These are phyloP conservation scores for Hyaloscypha bicolor DNA, from an alignment of 495 filamentous ascomycete species.

Conservation along the genomic window DNA sequence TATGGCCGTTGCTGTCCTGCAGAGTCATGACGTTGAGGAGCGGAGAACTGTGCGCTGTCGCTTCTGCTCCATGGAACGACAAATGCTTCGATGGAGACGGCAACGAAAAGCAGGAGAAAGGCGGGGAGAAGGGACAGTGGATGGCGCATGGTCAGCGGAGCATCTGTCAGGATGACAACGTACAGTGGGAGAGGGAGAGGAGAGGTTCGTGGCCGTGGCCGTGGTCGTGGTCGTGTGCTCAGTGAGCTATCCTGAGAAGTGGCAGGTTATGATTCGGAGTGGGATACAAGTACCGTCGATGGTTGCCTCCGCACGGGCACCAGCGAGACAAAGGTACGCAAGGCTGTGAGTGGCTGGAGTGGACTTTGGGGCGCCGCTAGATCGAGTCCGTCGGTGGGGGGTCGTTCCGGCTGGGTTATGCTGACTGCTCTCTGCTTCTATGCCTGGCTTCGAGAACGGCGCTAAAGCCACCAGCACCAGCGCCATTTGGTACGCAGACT, in stretches of 20 bases:
- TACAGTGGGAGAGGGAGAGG: not conserved
- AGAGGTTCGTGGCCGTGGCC: not conserved
- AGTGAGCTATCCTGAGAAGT: not conserved
- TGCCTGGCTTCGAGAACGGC: not conserved
- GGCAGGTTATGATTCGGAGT: not conserved
- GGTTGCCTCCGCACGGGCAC: not conserved
- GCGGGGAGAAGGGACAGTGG: slow-evolving; percentile 15
- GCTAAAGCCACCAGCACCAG: not conserved
- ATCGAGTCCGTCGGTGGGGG: not conserved
- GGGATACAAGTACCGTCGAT: not conserved
- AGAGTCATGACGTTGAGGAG: slow-evolving; percentile 8
- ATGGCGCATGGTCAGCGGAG: slow-evolving; percentile 9
- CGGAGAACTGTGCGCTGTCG: slow-evolving; percentile 14
- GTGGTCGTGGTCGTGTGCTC: not conserved
- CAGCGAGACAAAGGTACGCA: not conserved
- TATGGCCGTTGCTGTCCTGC: slow-evolving; percentile 3
- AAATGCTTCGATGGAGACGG: slow-evolving; percentile 27
- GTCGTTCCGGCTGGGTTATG: no score
- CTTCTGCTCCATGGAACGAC: slow-evolving; percentile 29
- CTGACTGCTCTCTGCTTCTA: no score
- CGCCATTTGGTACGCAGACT: not conserved
- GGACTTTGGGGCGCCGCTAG: not conserved
- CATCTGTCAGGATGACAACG: slow-evolving; percentile 12
- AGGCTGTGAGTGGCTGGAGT: not conserved
- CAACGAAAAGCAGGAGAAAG: slow-evolving; percentile 14